Conservation (phyloP, 108 stramenopile species). For the Cyclotella kingstonii region DNA sequence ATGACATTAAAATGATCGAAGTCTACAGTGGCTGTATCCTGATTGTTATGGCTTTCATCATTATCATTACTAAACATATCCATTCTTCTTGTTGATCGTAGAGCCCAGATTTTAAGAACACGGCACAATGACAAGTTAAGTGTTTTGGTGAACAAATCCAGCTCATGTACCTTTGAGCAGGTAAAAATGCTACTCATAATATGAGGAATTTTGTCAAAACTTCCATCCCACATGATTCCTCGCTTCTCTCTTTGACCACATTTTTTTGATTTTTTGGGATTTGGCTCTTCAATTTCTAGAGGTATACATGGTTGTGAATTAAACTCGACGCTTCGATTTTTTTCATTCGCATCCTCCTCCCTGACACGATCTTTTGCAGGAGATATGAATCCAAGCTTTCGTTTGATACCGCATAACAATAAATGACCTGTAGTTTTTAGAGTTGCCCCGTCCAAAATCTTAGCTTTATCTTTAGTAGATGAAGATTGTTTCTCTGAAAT, state of each 20-base stretch:
- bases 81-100: conserved; percentile 51
- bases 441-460: too few species aligned
- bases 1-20: neutral
- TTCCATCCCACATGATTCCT: conserved; percentile 29
- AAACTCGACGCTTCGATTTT: neutral
- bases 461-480: too few species aligned
- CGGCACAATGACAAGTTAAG: conserved; percentile 41
- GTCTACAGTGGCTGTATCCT: neutral
- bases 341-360: neutral
- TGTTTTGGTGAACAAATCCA: conserved; percentile 45
- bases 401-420: conserved; percentile 19
- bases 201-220: conserved; percentile 27
- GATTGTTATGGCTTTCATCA: too few species aligned
- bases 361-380: neutral
- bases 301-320: neutral
- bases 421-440: neutral
- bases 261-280: neutral
- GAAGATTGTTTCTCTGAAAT: too few species aligned
- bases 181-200: conserved; percentile 24
- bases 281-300: neutral
- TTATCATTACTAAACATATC: too few species aligned
- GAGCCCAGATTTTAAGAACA: conserved; percentile 43
- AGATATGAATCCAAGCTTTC: conserved; percentile 21
- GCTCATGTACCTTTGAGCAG: conserved; percentile 38
- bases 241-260: neutral